Percentiles rank a stretch among this genome's conserved stretches.
Conservation (phyloP, 2,329 filamentous ascomycete species). For the Whalleya microplaca region DNA sequence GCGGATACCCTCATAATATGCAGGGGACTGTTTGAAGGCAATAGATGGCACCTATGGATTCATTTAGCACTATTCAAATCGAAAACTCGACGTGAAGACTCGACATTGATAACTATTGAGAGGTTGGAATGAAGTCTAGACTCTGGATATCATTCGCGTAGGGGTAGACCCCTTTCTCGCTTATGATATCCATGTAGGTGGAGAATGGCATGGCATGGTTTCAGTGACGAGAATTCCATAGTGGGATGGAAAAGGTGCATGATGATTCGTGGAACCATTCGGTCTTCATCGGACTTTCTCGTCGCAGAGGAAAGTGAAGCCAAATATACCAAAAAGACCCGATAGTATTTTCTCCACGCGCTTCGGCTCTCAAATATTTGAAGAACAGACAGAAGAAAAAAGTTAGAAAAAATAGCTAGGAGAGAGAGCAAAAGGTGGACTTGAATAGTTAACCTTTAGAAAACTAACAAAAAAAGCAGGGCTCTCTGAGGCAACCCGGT, state of each 20-base stretch:
- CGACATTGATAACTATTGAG: too few relatives aligned
- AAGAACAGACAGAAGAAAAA: too few relatives aligned
- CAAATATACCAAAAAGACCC: not conserved
- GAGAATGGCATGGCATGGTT: not conserved
- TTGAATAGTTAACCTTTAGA: too few relatives aligned
- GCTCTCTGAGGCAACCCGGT: too few relatives aligned
- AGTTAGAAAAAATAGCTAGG: too few relatives aligned
- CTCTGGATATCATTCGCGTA: not conserved
- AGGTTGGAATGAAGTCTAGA: too few relatives aligned
- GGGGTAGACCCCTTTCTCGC: not conserved
- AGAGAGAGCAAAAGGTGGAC: too few relatives aligned
- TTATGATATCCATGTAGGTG: not conserved
- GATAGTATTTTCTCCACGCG: too few relatives aligned
- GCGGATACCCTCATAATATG: not conserved
- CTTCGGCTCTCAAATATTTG: too few relatives aligned
- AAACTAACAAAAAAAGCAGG: too few relatives aligned
- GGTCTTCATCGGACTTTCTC: conserved; percentile 11
- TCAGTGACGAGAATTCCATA: not conserved
- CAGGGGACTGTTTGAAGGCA: not conserved
- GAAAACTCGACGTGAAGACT: too few relatives aligned
- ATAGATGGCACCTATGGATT: not conserved
- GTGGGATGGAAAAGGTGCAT: not conserved
- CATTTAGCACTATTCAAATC: not conserved
- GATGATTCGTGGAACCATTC: conserved; percentile 22
- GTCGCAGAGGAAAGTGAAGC: conserved; percentile 3